phyloP scores from a whole-genome alignment of 805 yeast species.

The Yarrowia deformans region DNA sequence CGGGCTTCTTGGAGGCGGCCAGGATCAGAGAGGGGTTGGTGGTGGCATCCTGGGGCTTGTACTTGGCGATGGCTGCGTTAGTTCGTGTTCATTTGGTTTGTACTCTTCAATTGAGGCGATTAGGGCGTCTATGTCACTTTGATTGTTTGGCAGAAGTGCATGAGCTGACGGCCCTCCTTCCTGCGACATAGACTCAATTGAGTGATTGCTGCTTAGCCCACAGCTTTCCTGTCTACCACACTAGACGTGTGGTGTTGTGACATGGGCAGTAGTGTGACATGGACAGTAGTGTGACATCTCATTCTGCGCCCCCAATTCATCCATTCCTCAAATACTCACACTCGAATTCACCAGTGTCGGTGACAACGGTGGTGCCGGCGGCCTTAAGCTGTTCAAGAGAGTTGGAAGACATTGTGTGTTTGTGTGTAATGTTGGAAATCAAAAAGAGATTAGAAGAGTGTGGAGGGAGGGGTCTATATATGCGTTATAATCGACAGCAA shows the following conservation, averaged over 20 bases:
- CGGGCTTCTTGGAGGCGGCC: slow-evolving; percentile 91
- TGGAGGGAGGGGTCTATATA: slow-evolving; percentile 17
- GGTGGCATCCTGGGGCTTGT: slow-evolving; percentile 98
- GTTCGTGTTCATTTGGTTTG: background rate
- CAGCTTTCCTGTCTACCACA: background rate
- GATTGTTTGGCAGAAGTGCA: too few species aligned
- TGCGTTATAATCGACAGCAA: slow-evolving; percentile 32
- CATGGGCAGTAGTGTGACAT: background rate
- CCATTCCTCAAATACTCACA: slow-evolving; percentile 51
- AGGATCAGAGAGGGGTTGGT: slow-evolving; percentile 97
- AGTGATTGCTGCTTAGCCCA: background rate
- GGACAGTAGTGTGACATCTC: background rate
- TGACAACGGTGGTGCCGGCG: slow-evolving; percentile 94
- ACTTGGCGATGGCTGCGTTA: slow-evolving; percentile 78
- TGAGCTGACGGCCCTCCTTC: too few species aligned
- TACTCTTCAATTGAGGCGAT: too few species aligned
- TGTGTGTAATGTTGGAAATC: background rate
- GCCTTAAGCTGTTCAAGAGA: slow-evolving; percentile 93
- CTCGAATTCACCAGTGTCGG: slow-evolving; percentile 99
- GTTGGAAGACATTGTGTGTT: slow-evolving; percentile 51
- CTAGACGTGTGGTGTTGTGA: too few species aligned
- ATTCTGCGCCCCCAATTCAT: background rate
- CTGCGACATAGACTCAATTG: background rate
- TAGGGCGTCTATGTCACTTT: too few species aligned
- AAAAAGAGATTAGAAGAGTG: slow-evolving; percentile 2